Evolutionary conservation across 768 basidiomycete genomes (phyloP), one percentile per base, ranked within the genome.

Genomic region (Collybia nuda): DNA sequence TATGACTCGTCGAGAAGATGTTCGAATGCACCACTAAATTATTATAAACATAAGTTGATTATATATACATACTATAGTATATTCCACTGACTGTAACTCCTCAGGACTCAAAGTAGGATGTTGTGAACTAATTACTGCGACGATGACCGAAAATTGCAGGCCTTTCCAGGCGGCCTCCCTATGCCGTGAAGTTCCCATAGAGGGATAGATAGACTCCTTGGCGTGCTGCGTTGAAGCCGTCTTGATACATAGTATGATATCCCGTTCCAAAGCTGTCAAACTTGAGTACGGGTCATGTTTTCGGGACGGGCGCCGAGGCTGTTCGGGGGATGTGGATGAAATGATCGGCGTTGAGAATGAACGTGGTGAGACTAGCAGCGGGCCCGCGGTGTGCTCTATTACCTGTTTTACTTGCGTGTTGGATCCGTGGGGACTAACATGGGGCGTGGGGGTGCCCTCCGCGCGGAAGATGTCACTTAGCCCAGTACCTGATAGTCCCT

Each of bases 1-100:
- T 60, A 55, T 3, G 53, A 59, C 11, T 62, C 55, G 0, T 60
- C 53, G n/a, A 67, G 22, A 18, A 68, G 50, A 2, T 42, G 44
- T 14, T 32, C 32, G 9, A 32, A 32, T 32, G 32, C 32, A 3
- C 9, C 32, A 14, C 32, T 32, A 32, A 32, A 32, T 32, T 11
- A 32, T 32, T 3, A 32, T 14, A 32, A 11, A 14, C 14, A 11
- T 32, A 32, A 32, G 32, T 32, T 11, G 14, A n/a, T n/a, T 32
- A 11, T 14, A 32, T 32, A 5, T 14, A 9, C 32, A 32, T 14
- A 11, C 9, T 5, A 3, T 14, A 11, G 14, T 11, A 32, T 32
- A 32, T 32, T 32, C 8, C 36, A 58, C 56, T 40, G 32, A 61
- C 53, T 24, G 23, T 18, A 59, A 53, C 40, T 52, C 47, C 15